phyloP scores from a whole-genome alignment of 768 basidiomycete genomes.

The Butyriboletus loyo region DNA sequence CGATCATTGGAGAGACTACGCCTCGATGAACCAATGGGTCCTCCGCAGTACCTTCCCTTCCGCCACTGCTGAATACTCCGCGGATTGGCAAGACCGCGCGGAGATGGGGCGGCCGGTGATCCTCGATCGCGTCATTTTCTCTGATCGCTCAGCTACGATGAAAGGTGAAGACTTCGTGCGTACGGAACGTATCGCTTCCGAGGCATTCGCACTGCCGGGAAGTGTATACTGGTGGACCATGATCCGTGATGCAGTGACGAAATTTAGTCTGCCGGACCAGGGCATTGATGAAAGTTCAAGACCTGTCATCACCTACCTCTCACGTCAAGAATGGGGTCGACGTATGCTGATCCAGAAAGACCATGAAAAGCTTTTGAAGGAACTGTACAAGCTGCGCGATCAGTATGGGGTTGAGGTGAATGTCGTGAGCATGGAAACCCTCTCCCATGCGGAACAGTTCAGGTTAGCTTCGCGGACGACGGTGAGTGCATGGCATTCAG shows the following conservation, averaged over 20 bases:
- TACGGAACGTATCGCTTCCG: constrained; percentile 74
- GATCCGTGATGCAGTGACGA: constrained; percentile 67
- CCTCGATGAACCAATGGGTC: constrained; percentile 87
- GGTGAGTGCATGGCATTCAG: constrained; percentile 40
- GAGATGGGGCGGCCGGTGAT: constrained; percentile 68
- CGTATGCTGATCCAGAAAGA: constrained; percentile 80
- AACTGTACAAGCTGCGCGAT: constrained; percentile 66
- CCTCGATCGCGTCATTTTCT: constrained; percentile 83
- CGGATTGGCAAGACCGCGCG: constrained; percentile 81
- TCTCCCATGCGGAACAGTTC: constrained; percentile 78
- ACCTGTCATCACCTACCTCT: constrained; percentile 91
- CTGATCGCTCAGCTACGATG: constrained; percentile 85
- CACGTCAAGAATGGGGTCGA: constrained; percentile 84
- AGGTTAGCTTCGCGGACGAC: constrained; percentile 79
- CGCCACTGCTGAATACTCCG: constrained; percentile 70
- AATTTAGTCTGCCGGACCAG: constrained; percentile 60
- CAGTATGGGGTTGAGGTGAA: constrained; percentile 83
- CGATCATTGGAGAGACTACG: constrained; percentile 88
- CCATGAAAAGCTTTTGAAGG: constrained; percentile 76
- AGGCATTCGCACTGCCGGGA: constrained; percentile 71
- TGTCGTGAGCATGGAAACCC: constrained; percentile 78
- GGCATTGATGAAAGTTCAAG: constrained; percentile 45
- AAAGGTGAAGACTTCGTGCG: constrained; percentile 59
- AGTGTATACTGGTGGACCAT: constrained; percentile 85
- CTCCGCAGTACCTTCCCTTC: constrained; percentile 79